phyloP scores from a whole-genome alignment of 495 filamentous ascomycete species.

The Arthonia radiata region DNA sequence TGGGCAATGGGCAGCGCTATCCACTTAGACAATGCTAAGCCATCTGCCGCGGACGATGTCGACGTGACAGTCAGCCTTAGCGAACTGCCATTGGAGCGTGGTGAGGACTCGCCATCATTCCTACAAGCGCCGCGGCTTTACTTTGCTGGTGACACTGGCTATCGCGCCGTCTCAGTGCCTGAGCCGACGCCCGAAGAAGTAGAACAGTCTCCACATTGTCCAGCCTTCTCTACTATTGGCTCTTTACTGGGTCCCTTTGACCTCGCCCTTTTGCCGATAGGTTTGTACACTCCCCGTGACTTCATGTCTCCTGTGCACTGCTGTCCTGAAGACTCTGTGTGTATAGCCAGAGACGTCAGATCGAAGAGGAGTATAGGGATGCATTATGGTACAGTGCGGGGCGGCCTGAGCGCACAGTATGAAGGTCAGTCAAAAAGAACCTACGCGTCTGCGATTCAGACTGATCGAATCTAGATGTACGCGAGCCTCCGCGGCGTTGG shows the following conservation, averaged over 20 bases:
- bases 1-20: too few species aligned
- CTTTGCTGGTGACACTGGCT: slow-evolving; percentile 15
- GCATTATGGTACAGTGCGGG: slow-evolving; percentile 20
- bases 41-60: too few species aligned
- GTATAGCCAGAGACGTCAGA: slow-evolving; percentile 16
- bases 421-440: too few species aligned
- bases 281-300: slow-evolving; percentile 13
- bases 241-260: slow-evolving; percentile 16
- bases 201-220: slow-evolving; percentile 12
- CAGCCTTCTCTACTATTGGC: slow-evolving; percentile 16
- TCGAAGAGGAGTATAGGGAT: slow-evolving; percentile 19
- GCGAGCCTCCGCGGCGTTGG: slow-evolving; percentile 16
- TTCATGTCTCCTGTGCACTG: slow-evolving; percentile 16
- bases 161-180: slow-evolving; percentile 10
- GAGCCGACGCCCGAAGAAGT: slow-evolving; percentile 5
- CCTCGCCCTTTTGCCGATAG: slow-evolving; percentile 19
- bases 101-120: too few species aligned
- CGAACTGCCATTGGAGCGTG: too few species aligned
- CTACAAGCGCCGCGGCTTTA: too few species aligned
- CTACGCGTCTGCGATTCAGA: too few species aligned
- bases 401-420: slow-evolving; percentile 14
- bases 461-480: too few species aligned
- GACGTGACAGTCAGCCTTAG: too few species aligned
- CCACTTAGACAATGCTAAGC: too few species aligned
- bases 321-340: slow-evolving; percentile 15